Evolutionary conservation across 805 yeast species (phyloP).

Genomic region (Suhomyces sp.): DNA sequence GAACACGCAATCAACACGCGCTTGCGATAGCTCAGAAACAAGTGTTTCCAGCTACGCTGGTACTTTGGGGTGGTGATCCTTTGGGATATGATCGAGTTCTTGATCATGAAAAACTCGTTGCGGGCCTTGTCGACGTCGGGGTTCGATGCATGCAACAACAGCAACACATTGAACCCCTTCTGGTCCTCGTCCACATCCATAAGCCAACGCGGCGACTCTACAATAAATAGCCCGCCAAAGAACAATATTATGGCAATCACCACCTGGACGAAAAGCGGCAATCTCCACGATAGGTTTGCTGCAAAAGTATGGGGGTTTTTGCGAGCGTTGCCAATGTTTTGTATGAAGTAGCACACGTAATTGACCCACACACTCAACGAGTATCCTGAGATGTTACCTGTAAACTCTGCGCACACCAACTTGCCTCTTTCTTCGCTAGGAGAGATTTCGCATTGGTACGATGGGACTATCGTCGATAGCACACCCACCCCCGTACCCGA

Average conservation of each 20-base stretch:
- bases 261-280: conserved; percentile 75
- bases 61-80: conserved; percentile 35
- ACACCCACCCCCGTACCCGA: conserved; percentile 88
- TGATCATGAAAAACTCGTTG: conserved; percentile 46
- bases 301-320: conserved; percentile 32
- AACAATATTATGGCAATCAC: conserved; percentile 66
- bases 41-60: conserved; percentile 40
- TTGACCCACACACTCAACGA: conserved; percentile 85
- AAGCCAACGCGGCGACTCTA: conserved; percentile 90
- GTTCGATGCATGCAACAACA: conserved; percentile 31
- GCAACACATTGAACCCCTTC: conserved; percentile 44
- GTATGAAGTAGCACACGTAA: conserved; percentile 66
- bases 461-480: conserved; percentile 78
- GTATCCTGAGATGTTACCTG: conserved; percentile 82
- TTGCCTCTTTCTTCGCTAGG: conserved; percentile 85
- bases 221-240: conserved; percentile 72
- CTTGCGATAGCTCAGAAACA: conserved; percentile 37
- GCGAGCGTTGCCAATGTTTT: conserved; percentile 46
- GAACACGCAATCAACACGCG: conserved; percentile 40
- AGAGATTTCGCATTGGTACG: conserved; percentile 83
- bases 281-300: conserved; percentile 62
- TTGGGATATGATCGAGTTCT: conserved; percentile 41
- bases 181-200: conserved; percentile 73
- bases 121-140: conserved; percentile 31
- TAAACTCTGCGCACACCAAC: conserved; percentile 82